Base-by-base conservation (phyloP, 805 yeast genomes). In the Sugiyamaella valdiviana region DNA sequence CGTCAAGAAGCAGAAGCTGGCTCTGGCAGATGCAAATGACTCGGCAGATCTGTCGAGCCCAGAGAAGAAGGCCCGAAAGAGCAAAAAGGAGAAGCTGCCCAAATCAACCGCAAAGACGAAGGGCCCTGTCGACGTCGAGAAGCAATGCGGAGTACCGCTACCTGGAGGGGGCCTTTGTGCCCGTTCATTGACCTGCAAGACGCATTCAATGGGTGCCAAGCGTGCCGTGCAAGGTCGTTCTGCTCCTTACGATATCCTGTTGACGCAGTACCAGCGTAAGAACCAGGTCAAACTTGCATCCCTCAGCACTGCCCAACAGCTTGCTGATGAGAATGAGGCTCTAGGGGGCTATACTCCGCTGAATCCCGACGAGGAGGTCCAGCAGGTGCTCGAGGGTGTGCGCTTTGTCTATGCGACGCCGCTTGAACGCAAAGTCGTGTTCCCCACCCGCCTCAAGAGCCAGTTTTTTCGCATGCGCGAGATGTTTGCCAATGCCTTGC, bases 191-290 rank as follows among this genome's bases (percentile, higher is more conserved):
- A 93, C 99, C 0, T 93, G 99, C 74, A 93, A 93, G 63, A 89
- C 97, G 0, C 99, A 93, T 67, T 87, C 98, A 1, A 90, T 93
- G 96, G 97, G 97, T 29, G 96, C 97, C 22, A 93, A 93, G 61
- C 78, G 99, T 58, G 90, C 96, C 0, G 99, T 93, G 17, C 81
- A 79, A 15, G 99, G 99, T 9, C 76, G 99, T 58, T 82, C 95
- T 32, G 90, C 93, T 6, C 89, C 96, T 0, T 93, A 89, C 67
- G 99, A 93, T 64, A 81, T 80, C 23, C 71, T 93, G 46, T 71
- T 93, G 48, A 88, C 90, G 17, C 90, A 88, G 15, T 90, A 91
- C 62, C 99, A 93, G 69, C 82, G 89, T 58, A 79, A 87, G 58
- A 91, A 91, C 63, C 97, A 93, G 66, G 91, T 95, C 35, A 89